Evolutionary conservation across 73 alveolate genomes (phyloP), one percentile per base, ranked within the genome.

Genomic region (Paraurostyla sp.): DNA sequence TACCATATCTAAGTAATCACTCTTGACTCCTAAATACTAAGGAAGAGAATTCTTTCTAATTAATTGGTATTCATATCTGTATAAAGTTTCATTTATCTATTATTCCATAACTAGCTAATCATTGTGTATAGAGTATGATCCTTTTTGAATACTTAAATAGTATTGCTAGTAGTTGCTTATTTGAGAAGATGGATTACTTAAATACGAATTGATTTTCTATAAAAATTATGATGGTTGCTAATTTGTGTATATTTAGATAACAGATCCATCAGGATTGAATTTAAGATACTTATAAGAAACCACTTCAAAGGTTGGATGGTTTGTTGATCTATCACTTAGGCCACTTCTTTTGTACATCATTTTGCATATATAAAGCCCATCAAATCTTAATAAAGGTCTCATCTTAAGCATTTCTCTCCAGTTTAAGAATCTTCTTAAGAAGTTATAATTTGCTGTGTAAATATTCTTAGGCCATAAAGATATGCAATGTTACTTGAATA

Each of bases 301-400:
- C 9, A 78, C 89, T 35, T 78, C 29, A 78, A 51, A 78, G 20
- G 52, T 41, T 11, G 89, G 89, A 36, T 54, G 40, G 62, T 78
- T 78, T 63, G 32, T 36, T 32, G 89, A 78, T 23, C 35, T 78
- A 9, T 52, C 78, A 50, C 80, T 52, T 6, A 51, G 60, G 20
- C 89, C 89, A 11, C n/a, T 7, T 22, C 89, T 22, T 11, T 27
- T 50, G 30, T 78, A 78, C 89, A 78, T 78, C 59, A 78, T 78
- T 49, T 78, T 78, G 41, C 89, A 78, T 22, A 78, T 59, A 52
- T 78, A 78, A 38, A 78, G 52, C n/a, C 89, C 89, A 43, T 78
- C 89, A 78, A 51, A 78, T 25, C 80, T 25, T 4, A 78, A 20
- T 27, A 78, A 54, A 22, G 89, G 89, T 29, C 89, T 50, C 58